Conservation (phyloP, 2,329 filamentous ascomycete species). For the Dothistroma pini region DNA sequence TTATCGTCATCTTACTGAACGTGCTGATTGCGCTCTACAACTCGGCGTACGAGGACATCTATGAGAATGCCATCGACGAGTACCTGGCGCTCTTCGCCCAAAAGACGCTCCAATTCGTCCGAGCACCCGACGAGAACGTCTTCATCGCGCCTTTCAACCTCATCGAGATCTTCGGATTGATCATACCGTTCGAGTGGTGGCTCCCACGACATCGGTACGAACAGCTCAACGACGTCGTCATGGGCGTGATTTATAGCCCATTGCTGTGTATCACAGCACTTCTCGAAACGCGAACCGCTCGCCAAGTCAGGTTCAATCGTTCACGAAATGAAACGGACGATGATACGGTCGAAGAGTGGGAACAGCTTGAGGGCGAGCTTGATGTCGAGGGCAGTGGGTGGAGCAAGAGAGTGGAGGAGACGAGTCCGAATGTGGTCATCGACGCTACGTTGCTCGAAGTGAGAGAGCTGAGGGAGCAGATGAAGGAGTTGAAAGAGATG, state of each 20-base stretch:
- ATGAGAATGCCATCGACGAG: slow-evolving; percentile 88
- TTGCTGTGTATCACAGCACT: slow-evolving; percentile 74
- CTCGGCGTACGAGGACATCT: slow-evolving; percentile 92
- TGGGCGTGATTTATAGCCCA: slow-evolving; percentile 81
- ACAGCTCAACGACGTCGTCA: slow-evolving; percentile 80
- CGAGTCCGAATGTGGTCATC: slow-evolving; percentile 75
- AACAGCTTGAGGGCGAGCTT: slow-evolving; percentile 67
- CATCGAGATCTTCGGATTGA: slow-evolving; percentile 76
- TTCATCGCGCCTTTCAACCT: slow-evolving; percentile 96
- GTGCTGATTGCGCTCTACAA: slow-evolving; percentile 98
- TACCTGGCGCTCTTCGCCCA: slow-evolving; percentile 90
- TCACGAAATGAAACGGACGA: slow-evolving; percentile 82
- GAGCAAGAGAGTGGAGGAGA: slow-evolving; percentile 72
- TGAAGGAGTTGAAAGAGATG: slow-evolving; percentile 45
- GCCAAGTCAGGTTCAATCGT: slow-evolving; percentile 58
- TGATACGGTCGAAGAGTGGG: slow-evolving; percentile 87
- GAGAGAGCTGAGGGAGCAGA: slow-evolving; percentile 42
- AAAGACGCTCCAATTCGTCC: slow-evolving; percentile 95
- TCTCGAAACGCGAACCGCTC: slow-evolving; percentile 44
- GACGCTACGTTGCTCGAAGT: slow-evolving; percentile 71
- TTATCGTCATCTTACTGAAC: slow-evolving; percentile 93
- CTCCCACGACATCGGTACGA: slow-evolving; percentile 71
- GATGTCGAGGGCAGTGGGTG: slow-evolving; percentile 84
- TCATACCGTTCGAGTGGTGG: slow-evolving; percentile 93
- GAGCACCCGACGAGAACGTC: slow-evolving; percentile 95